Evolutionary conservation across 352 stramenopile genomes (phyloP).

Genomic region (Halophytophthora polymorphica): DNA sequence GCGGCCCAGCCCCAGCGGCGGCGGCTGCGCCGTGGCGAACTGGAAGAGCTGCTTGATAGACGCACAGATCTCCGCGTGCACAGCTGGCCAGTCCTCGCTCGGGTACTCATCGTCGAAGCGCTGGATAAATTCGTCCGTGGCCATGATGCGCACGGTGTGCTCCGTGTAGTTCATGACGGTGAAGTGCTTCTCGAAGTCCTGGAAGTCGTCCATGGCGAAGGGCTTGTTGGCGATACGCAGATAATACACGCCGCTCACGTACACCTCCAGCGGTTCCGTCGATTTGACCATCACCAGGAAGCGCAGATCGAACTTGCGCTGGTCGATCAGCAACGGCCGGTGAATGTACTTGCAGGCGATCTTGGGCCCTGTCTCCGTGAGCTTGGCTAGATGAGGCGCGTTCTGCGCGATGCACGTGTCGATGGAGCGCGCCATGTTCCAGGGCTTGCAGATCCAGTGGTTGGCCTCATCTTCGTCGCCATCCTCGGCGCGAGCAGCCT

Average conservation of each 20-base stretch:
- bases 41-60: slow-evolving; percentile 53
- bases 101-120: slow-evolving; percentile 52
- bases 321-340: slow-evolving; percentile 47
- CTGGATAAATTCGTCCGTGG: slow-evolving; percentile 43
- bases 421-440: slow-evolving; percentile 60
- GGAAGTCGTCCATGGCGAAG: slow-evolving; percentile 54
- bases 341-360: slow-evolving; percentile 58
- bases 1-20: slow-evolving; percentile 43
- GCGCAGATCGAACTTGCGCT: slow-evolving; percentile 59
- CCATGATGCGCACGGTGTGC: slow-evolving; percentile 48
- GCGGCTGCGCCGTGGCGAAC: slow-evolving; percentile 34
- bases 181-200: slow-evolving; percentile 60
- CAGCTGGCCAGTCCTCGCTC: slow-evolving; percentile 39
- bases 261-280: slow-evolving; percentile 44
- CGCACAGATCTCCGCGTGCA: slow-evolving; percentile 39
- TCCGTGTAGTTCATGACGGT: slow-evolving; percentile 66
- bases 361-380: slow-evolving; percentile 52
- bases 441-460: slow-evolving; percentile 63
- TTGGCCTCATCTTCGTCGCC: slow-evolving; percentile 40
- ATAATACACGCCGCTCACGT: slow-evolving; percentile 52
- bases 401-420: slow-evolving; percentile 53
- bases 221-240: slow-evolving; percentile 55
- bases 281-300: slow-evolving; percentile 59
- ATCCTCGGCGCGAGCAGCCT: slow-evolving; percentile 22
- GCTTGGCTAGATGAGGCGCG: slow-evolving; percentile 36